Evolutionary conservation across 257 asterid genomes (phyloP), one percentile per base, ranked within the genome.

Genomic region (Gentiana dahurica): DNA sequence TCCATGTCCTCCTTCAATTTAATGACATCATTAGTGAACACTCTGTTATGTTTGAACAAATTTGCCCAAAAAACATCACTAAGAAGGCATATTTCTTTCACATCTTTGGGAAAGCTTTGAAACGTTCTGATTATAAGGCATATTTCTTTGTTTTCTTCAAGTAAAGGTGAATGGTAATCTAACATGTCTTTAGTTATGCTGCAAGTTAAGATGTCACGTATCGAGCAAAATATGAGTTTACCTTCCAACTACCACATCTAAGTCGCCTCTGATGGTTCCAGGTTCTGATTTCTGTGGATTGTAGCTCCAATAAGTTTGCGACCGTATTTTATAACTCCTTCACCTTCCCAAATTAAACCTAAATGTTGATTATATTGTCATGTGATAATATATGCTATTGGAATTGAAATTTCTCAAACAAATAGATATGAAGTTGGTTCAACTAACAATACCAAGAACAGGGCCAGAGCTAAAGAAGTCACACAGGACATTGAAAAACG

Each of bases 271-370:
- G 66, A 92, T 88, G 73, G 99, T 92, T 70, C 99, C 99, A 41
- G 99, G 99, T 72, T 92, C 99, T 33, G 99, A 92, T 79, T 88
- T 92, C 80, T 88, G 97, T 13, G 99, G 99, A 77, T 92, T 0
- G 99, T 92, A 52, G 97, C 99, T 61, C 99, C 99, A 13, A 92
- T 88, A 54, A 92, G 95, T 69, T 92, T 88, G 51, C 97, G 86
- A 34, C 99, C 97, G 2, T 92, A 88, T 68, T 77, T 88, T 69
- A 92, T 92, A 51, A 82, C 99, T 34, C 99, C 99, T 75, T 92
- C 99, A 41, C 99, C 97, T 80, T 92, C 99, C 99, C 99, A 92
- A 45, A 92, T n/a, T n/a, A n/a, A n/a, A n/a, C 99, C 99, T 92
- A 67, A 63, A 69, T 10, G 67, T 44, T 32, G 57, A 44, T 34